phyloP scores from a whole-genome alignment of 2,329 filamentous ascomycete genomes.

The Fusarium mundagurra region DNA sequence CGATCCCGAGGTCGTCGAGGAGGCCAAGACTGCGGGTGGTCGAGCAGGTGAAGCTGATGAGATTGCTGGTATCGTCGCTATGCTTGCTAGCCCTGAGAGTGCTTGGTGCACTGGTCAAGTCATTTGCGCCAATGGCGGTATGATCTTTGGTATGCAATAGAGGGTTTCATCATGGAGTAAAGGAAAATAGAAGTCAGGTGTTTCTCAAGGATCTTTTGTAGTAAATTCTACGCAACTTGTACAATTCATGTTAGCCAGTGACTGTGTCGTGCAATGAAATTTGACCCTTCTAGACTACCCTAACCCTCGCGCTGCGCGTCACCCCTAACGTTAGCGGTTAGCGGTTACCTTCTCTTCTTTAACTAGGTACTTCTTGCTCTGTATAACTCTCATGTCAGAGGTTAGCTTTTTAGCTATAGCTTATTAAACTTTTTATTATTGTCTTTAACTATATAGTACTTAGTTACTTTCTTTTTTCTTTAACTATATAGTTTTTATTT shows the following conservation, averaged over 20 bases:
- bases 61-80: constrained; percentile 39
- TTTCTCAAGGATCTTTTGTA: constrained; percentile 16
- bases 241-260: neutral
- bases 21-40: constrained; percentile 41
- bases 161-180: neutral
- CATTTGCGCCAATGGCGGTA: constrained; percentile 44
- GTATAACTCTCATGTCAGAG: too few species aligned
- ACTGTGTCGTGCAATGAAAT: neutral
- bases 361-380: too few species aligned
- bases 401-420: too few species aligned
- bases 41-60: constrained; percentile 42
- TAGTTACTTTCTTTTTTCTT: too few species aligned
- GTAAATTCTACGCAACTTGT: neutral
- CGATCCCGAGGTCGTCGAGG: constrained; percentile 40
- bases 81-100: constrained; percentile 41
- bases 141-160: constrained; percentile 45
- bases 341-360: too few species aligned
- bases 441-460: too few species aligned
- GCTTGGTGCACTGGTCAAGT: constrained; percentile 43
- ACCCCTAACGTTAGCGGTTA: too few species aligned
- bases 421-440: too few species aligned
- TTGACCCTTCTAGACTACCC: neutral
- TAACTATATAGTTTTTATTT: too few species aligned
- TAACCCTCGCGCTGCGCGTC: too few species aligned
- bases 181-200: constrained; percentile 3